A percentile compares a stretch with the other conserved stretches of the same genome.
Conservation (phyloP, 2,329 filamentous ascomycete species). For the Ophiocordyceps camponoti-saundersi region DNA sequence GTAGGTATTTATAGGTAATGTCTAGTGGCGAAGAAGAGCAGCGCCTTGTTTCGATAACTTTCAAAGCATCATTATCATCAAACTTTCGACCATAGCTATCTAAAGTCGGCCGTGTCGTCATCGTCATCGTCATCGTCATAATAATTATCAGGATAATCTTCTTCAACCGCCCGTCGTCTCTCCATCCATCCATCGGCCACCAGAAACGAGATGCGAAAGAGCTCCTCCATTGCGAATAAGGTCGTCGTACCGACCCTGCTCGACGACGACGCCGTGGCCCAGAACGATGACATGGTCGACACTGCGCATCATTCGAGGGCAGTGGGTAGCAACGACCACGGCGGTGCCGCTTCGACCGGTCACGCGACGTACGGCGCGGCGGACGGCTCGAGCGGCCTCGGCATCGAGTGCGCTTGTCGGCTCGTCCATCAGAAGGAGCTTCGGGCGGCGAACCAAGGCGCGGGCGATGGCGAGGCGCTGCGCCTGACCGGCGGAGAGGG, state of each 20-base stretch:
- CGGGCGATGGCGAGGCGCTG: conserved; percentile 71
- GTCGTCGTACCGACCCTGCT: conserved; percentile 48
- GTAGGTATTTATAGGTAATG: no score
- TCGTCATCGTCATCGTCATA: not conserved
- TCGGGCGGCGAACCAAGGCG: conserved; percentile 54
- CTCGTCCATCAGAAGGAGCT: conserved; percentile 69
- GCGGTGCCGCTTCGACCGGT: conserved; percentile 34
- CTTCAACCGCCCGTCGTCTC: not conserved
- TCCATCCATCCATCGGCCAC: conserved; percentile 7
- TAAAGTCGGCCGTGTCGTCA: no score
- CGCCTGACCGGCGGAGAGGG: conserved; percentile 64
- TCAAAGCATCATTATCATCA: no score
- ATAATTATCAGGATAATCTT: not conserved
- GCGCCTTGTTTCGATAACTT: no score
- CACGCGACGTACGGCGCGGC: conserved; percentile 41
- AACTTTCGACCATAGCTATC: no score
- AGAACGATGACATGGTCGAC: conserved; percentile 59
- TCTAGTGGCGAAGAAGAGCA: no score
- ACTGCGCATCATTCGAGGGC: conserved; percentile 69
- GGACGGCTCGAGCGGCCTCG: conserved; percentile 45
- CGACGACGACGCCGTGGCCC: conserved; percentile 47
- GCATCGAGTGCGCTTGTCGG: conserved; percentile 69
- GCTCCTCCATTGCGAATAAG: conserved; percentile 28
- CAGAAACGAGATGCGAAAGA: conserved; percentile 30
- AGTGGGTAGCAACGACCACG: conserved; percentile 70